phyloP scores from a whole-genome alignment of 2,329 filamentous ascomycete species.

The Coccinonectria pachysandricola region DNA sequence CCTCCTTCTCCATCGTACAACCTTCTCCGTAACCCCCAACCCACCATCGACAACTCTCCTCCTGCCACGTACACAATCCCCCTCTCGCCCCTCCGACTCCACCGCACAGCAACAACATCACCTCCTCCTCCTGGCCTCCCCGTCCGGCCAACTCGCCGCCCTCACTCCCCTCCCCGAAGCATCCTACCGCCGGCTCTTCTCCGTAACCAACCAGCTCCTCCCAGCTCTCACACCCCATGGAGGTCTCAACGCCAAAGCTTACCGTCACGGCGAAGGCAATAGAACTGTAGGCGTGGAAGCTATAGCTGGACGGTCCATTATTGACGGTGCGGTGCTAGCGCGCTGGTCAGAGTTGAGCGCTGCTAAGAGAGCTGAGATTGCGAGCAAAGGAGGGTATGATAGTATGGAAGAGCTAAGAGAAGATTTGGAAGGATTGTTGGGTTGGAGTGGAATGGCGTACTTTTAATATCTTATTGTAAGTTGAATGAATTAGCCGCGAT shows the following conservation, averaged over 20 bases:
- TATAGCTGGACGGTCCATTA: constrained; percentile 52
- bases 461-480: no score
- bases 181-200: constrained; percentile 72
- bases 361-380: constrained; percentile 60
- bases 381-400: constrained; percentile 58
- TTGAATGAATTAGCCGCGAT: no score
- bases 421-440: constrained; percentile 55
- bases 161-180: constrained; percentile 70
- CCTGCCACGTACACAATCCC: constrained; percentile 53
- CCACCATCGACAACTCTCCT: constrained; percentile 65
- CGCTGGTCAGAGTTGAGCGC: constrained; percentile 69
- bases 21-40: constrained; percentile 77
- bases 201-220: constrained; percentile 69
- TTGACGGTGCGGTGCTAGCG: constrained; percentile 68
- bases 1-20: constrained; percentile 73
- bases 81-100: constrained; percentile 24
- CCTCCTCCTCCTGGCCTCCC: constrained; percentile 58
- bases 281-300: constrained; percentile 43
- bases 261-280: constrained; percentile 46
- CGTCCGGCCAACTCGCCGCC: constrained; percentile 66
- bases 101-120: no score
- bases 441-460: constrained; percentile 53
- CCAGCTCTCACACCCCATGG: constrained; percentile 66
- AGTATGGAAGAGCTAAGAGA: constrained; percentile 57
- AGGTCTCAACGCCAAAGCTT: constrained; percentile 74